Evolutionary conservation across 106 monocot genomes (phyloP).

Genomic region (Narthecium ossifragum): DNA sequence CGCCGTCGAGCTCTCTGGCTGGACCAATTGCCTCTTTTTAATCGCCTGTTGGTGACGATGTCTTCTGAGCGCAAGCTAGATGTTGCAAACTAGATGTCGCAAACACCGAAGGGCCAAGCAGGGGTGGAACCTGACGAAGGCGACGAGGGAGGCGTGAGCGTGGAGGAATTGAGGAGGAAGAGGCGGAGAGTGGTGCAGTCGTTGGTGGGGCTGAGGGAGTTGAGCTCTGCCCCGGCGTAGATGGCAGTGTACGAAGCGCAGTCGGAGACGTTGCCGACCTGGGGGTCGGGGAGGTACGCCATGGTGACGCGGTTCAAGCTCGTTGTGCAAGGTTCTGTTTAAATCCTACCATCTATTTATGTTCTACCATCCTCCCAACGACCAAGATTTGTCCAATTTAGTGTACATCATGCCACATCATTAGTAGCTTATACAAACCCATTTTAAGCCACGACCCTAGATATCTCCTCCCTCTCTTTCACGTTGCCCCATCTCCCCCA

Average conservation of each 20-base stretch:
- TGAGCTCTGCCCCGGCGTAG: conserved; percentile 54
- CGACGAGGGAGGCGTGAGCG: not conserved
- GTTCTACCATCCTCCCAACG: too few relatives aligned
- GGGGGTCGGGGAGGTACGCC: conserved; percentile 46
- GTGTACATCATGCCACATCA: too few relatives aligned
- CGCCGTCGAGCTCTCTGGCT: not conserved
- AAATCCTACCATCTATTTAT: too few relatives aligned
- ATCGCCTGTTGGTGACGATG: conserved; percentile 1
- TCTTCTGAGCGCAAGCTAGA: conserved; percentile 5
- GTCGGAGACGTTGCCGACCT: conserved; percentile 45
- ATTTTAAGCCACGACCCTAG: too few relatives aligned
- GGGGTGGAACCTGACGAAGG: not conserved
- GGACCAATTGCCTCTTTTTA: conserved; percentile 1
- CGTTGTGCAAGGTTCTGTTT: conserved; percentile 66
- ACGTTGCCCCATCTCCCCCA: too few relatives aligned
- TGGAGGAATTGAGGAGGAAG: conserved; percentile 32
- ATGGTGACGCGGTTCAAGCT: conserved; percentile 35
- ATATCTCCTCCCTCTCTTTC: too few relatives aligned
- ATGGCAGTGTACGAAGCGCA: conserved; percentile 56
- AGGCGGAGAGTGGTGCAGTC: conserved; percentile 44
- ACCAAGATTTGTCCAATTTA: too few relatives aligned
- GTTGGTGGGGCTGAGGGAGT: conserved; percentile 47
- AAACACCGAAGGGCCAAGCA: conserved; percentile 40
- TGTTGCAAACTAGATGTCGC: conserved; percentile 8
- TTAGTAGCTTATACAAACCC: too few relatives aligned